phyloP scores from a whole-genome alignment of 2,329 filamentous ascomycete genomes.

The Leptographium radiaticola region DNA sequence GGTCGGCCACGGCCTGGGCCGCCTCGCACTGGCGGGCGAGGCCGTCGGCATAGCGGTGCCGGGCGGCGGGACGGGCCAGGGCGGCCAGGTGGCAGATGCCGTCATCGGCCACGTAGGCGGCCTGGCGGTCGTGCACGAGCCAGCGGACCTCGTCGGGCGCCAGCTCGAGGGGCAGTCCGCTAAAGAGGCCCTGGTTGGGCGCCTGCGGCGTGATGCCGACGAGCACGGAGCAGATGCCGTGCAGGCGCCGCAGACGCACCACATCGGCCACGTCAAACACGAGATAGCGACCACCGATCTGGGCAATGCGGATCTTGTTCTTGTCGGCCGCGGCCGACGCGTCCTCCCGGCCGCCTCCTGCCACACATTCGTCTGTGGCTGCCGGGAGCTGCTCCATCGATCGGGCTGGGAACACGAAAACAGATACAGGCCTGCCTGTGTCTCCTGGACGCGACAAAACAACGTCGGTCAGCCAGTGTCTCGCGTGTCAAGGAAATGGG shows the following conservation, averaged over 20 bases:
- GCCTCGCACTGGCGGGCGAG: constrained; percentile 29
- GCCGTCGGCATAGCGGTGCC: constrained; percentile 50
- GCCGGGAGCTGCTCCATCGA: background rate
- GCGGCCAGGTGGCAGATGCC: constrained; percentile 52
- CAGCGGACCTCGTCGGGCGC: constrained; percentile 81
- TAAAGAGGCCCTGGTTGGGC: constrained; percentile 88
- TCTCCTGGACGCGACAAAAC: background rate
- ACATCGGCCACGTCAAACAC: constrained; percentile 79
- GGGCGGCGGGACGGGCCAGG: constrained; percentile 45
- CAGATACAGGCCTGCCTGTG: background rate
- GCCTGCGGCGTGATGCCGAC: constrained; percentile 83
- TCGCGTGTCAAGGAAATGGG: background rate
- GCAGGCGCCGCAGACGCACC: constrained; percentile 60
- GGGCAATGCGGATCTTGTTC: constrained; percentile 62
- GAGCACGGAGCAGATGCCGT: constrained; percentile 77
- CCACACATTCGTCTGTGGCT: background rate
- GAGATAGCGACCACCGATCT: constrained; percentile 68
- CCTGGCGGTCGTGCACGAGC: constrained; percentile 64
- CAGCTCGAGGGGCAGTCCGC: constrained; percentile 76
- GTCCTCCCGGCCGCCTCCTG: background rate
- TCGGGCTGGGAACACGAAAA: background rate
- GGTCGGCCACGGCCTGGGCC: constrained; percentile 25
- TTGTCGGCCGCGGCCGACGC: constrained; percentile 19
- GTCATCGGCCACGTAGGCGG: constrained; percentile 78
- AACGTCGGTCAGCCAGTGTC: background rate